Conservation (phyloP, 2,329 filamentous ascomycete genomes). For the Amylocarpus encephaloides region DNA sequence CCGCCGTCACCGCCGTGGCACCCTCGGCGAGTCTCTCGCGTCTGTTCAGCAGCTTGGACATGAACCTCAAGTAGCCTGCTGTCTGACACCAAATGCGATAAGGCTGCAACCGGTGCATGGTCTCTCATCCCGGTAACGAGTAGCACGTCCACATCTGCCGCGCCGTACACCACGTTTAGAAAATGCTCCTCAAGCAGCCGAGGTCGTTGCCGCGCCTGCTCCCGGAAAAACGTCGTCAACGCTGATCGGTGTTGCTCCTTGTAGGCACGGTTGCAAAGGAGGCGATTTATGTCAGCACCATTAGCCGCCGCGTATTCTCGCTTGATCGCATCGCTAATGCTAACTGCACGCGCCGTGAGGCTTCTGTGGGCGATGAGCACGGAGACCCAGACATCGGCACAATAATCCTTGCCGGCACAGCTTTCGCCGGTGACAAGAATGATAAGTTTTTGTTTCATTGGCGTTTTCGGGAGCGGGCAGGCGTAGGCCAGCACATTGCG, state of each 20-base stretch:
- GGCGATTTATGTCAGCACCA: slow-evolving; percentile 40
- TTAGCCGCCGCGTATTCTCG: slow-evolving; percentile 45
- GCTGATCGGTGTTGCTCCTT: slow-evolving; percentile 53
- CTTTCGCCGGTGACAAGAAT: slow-evolving; percentile 45
- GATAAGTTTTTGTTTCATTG: slow-evolving; percentile 39
- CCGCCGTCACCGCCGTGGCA: slow-evolving; percentile 11
- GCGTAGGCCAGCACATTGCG: slow-evolving; percentile 45
- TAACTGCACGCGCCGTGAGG: slow-evolving; percentile 38
- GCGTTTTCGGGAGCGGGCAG: slow-evolving; percentile 44
- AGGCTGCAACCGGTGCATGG: slow-evolving; percentile 45
- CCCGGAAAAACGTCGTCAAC: slow-evolving; percentile 46
- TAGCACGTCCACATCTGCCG: slow-evolving; percentile 45
- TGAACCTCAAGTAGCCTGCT: slow-evolving; percentile 48
- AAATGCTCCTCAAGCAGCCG: slow-evolving; percentile 36
- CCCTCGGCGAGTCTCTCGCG: slow-evolving; percentile 34
- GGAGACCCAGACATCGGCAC: slow-evolving; percentile 46
- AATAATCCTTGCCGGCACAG: slow-evolving; percentile 55
- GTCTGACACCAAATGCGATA: slow-evolving; percentile 48
- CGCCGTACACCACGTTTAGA: slow-evolving; percentile 40
- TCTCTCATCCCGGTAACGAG: slow-evolving; percentile 51
- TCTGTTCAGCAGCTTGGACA: slow-evolving; percentile 38
- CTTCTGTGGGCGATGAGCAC: slow-evolving; percentile 31
- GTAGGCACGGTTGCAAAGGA: slow-evolving; percentile 50
- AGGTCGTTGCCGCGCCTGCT: slow-evolving; percentile 39
- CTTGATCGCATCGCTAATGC: slow-evolving; percentile 55